Base-by-base conservation (phyloP, 176 grass and related monocot genomes). In the Carex littledalei region DNA sequence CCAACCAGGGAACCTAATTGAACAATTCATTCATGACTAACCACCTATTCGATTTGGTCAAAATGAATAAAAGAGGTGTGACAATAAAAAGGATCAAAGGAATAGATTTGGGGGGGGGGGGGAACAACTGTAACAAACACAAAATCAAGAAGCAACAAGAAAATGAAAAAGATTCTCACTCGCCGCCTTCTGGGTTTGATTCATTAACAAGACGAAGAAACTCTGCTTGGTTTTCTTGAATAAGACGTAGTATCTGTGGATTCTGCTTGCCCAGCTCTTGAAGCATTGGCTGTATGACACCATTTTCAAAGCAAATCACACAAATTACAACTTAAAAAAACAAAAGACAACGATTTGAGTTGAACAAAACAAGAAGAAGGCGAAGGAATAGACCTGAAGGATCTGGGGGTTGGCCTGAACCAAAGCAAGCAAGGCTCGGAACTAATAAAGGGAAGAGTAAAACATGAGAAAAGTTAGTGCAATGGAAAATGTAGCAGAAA, bases 251-350 rank as follows among this genome's bases (percentile, higher is more conserved):
- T 16, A 99, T 81, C 71, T 99, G 97, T 24, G 97, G 97, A 76
- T 99, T 99, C 87, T 99, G 97, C 81, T 99, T 99, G 20, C 91
- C 91, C 29, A 99, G 84, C 58, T 99, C 97, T 94, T 99, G 97
- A 89, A 99, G 97, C 97, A 99, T 99, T 73, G 97, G 93, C 97
- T 99, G 80, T 72, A 79, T 54, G 20, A 16, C 61, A 86, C 47
- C 3, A 26, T 9, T 66, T 45, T 5, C 64, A 67, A 67, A 65
- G n/a, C 31, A 85, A 86, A 68, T 3, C n/a, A 10, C 13, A 68
- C 82, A 56, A 64, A 83, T 64, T 78, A 63, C 9, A 45, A 69
- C 61, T 59, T 62, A 45, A 70, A 39, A 39, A 86, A 76, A 8
- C 41, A 85, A 75, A 57, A 49, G 47, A 61, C 6, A 39, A 0